phyloP scores from a whole-genome alignment of 306 rosid species.

The Trifolium pratense region DNA sequence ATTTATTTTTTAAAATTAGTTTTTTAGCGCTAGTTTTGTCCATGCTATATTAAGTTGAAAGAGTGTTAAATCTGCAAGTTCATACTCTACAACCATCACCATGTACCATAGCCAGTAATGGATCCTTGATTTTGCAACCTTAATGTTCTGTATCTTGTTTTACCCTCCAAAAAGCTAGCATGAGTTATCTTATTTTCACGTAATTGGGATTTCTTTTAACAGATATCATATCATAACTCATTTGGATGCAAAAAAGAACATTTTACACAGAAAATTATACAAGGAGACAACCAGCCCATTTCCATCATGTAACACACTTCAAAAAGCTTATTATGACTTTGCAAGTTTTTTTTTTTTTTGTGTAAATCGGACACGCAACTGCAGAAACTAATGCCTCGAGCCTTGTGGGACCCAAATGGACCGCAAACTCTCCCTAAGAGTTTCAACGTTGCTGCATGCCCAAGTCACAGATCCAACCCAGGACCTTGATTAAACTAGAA shows the following conservation, averaged over 20 bases:
- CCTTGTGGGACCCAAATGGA: too few relatives aligned
- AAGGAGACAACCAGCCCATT: constrained; percentile 8
- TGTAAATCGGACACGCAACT: too few relatives aligned
- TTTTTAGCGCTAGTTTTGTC: not conserved
- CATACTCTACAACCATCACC: constrained; percentile 14
- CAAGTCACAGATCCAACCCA: too few relatives aligned
- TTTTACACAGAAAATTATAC: not conserved
- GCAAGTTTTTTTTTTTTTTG: too few relatives aligned
- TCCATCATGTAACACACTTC: constrained; percentile 14
- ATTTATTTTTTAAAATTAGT: not conserved
- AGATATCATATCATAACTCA: constrained; percentile 25
- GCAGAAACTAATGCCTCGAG: too few relatives aligned
- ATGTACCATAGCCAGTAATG: constrained; percentile 19
- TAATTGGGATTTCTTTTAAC: not conserved
- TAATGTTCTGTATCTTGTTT: constrained; percentile 17
- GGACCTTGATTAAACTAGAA: too few relatives aligned
- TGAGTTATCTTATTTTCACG: constrained; percentile 19
- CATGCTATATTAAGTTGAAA: constrained; percentile 16
- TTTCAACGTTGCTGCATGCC: too few relatives aligned
- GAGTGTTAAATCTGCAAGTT: constrained; percentile 15
- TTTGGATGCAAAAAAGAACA: constrained; percentile 25
- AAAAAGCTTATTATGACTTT: constrained; percentile 12
- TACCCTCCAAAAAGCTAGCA: constrained; percentile 13
- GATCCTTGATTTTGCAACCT: constrained; percentile 2
- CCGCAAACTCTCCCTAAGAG: too few relatives aligned